phyloP scores from a whole-genome alignment of 208 protist species.

The Trypanosoma congolense region DNA sequence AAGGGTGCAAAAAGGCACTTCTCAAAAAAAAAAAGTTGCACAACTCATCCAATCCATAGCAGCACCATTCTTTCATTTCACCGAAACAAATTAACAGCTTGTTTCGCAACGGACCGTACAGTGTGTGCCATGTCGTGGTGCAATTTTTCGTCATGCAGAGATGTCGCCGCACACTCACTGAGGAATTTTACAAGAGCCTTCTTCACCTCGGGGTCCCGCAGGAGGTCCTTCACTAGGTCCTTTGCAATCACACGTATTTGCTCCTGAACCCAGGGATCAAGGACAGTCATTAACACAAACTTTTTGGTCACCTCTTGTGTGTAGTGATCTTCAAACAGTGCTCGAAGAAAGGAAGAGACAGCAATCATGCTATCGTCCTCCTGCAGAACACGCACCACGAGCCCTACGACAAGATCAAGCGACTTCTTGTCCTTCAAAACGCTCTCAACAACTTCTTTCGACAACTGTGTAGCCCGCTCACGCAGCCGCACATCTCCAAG shows the following conservation, averaged over 20 bases:
- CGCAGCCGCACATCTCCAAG: constrained; percentile 61
- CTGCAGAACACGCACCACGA: constrained; percentile 57
- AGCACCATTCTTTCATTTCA: too few species aligned
- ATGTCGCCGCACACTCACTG: constrained; percentile 38
- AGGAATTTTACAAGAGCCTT: constrained; percentile 54
- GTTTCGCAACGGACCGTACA: constrained; percentile 37
- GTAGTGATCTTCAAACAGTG: constrained; percentile 88
- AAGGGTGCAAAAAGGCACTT: too few species aligned
- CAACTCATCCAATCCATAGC: too few species aligned
- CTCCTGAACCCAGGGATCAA: constrained; percentile 82
- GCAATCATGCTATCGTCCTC: constrained; percentile 77
- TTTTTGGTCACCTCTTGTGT: constrained; percentile 89
- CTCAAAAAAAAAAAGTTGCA: too few species aligned
- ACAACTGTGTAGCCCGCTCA: constrained; percentile 63
- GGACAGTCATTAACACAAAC: constrained; percentile 80
- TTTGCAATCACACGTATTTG: constrained; percentile 75
- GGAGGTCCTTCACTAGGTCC: constrained; percentile 59
- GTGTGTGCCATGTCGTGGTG: constrained; percentile 59
- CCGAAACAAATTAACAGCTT: constrained; percentile 52
- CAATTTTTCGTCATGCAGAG: constrained; percentile 53
- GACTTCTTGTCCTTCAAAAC: constrained; percentile 71
- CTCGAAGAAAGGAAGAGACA: constrained; percentile 73
- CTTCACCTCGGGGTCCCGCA: constrained; percentile 51
- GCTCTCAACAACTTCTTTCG: constrained; percentile 74
- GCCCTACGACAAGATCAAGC: constrained; percentile 50